Evolutionary conservation across 305 asterid genomes (phyloP).

Genomic region (Fraxinus sp.): DNA sequence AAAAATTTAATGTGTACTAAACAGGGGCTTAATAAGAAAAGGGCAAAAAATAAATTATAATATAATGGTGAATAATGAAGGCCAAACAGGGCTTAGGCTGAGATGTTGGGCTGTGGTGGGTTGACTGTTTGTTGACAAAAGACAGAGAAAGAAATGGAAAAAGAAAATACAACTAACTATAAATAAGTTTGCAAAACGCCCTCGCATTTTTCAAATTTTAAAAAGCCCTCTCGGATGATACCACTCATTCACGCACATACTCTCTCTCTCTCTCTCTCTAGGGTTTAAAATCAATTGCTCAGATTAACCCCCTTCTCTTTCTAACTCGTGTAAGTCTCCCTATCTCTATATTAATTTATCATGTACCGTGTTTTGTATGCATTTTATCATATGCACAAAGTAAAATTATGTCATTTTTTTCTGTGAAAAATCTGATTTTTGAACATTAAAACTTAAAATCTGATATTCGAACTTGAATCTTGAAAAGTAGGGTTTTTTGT

Average conservation of each 20-base stretch:
- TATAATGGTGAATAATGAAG: too few relatives aligned
- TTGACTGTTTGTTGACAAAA: too few relatives aligned
- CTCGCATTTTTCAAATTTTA: constrained; percentile 37
- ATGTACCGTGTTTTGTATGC: not conserved
- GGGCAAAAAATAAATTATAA: too few relatives aligned
- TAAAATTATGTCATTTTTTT: not conserved
- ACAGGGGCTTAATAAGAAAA: too few relatives aligned
- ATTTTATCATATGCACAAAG: not conserved
- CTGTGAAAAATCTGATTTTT: too few relatives aligned
- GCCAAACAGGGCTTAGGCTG: too few relatives aligned
- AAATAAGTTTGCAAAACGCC: constrained; percentile 7
- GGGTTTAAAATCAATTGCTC: constrained; percentile 38
- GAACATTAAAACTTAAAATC: too few relatives aligned
- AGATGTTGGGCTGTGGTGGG: too few relatives aligned
- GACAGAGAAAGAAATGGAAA: too few relatives aligned
- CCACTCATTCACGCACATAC: not conserved
- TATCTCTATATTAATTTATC: not conserved
- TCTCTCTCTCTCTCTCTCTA: constrained; percentile 18
- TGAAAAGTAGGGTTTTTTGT: too few relatives aligned
- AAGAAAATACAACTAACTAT: not conserved
- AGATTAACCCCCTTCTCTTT: constrained; percentile 3
- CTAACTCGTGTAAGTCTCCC: constrained; percentile 32
- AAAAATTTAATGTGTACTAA: too few relatives aligned
- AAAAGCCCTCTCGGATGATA: constrained; percentile 32
- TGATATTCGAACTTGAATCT: too few relatives aligned